Evolutionary conservation across 768 basidiomycete species (phyloP), one percentile per base, ranked within the genome.

Genomic region (Pleurotus ostreatus): DNA sequence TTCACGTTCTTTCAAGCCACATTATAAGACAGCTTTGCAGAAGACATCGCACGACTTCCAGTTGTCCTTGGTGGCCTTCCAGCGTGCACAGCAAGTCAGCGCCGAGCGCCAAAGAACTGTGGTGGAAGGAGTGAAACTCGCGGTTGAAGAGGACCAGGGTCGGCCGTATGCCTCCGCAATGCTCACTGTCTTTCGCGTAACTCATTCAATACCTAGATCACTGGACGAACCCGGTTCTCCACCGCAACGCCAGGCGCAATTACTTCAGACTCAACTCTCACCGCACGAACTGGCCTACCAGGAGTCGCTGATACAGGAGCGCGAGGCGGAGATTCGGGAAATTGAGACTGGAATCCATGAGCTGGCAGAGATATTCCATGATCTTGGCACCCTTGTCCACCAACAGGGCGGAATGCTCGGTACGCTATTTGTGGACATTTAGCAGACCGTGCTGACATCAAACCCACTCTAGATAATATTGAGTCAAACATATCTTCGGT

Each of bases 271-370:
- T 5, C 86, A 88, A 58, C 73, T 93, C n/a, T 92, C 90, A 1
- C 90, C 92, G 0, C 89, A 91, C 58, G 96, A 98, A 70, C 81
- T 98, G 20, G 92, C 92, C 12, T 95, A 95, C 68, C 97, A 98
- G 69, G 96, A 99, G 67, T 91, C 92, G 8, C 74, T 98, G 38
- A 94, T 97, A 53, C 86, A 89, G 51, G 97, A 99, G 67, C 88
- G 97, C 15, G 96, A 99, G 68, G 79, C 78, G 0, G 97, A 98
- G 65, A 98, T 98, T 55, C 84, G 90, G 49, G 94, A 98, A 67
- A 99, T 99, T 51, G 97, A 99, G 71, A 86, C 84, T 5, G 96
- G 97, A 5, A 98, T 99, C 55, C 93, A 96, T 65, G 96, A 99
- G 70, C 72, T 99, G 46, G 83, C 91, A 23, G 93, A 98, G 71